Percentiles rank a stretch among this genome's conserved stretches.
Evolutionary conservation across 345 rosid species (phyloP).

Genomic region (Brassica napus): DNA sequence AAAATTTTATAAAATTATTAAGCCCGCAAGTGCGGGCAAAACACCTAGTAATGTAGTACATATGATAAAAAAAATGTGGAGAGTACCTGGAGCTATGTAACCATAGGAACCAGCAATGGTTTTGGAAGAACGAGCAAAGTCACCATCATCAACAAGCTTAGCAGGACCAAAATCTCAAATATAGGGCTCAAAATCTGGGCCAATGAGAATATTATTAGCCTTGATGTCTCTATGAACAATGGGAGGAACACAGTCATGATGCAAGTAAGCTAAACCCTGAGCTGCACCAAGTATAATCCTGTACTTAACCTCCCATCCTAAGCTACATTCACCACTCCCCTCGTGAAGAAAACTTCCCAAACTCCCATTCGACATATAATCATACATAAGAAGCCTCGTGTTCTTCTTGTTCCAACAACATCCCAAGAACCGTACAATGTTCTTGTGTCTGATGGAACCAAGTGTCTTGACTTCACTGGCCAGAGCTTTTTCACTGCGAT

Average conservation of each 20-base stretch:
- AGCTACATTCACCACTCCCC: conserved; percentile 47
- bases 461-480: conserved; percentile 82
- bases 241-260: conserved; percentile 88
- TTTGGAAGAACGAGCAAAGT: conserved; percentile 76
- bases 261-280: conserved; percentile 89
- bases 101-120: conserved; percentile 95
- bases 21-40: no score
- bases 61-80: neutral
- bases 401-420: conserved; percentile 80
- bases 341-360: conserved; percentile 83
- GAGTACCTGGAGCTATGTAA: conserved; percentile 91
- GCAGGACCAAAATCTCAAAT: conserved; percentile 93
- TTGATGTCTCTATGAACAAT: conserved; percentile 93
- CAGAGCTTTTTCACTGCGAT: conserved; percentile 91
- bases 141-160: conserved; percentile 75
- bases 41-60: neutral
- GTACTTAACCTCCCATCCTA: conserved; percentile 83
- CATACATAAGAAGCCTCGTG: conserved; percentile 82
- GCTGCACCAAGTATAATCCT: conserved; percentile 74
- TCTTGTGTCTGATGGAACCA: conserved; percentile 83
- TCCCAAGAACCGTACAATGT: conserved; percentile 84
- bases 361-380: conserved; percentile 86
- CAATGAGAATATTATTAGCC: conserved; percentile 90
- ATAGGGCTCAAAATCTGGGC: conserved; percentile 76
- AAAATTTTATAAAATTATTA: no score